phyloP scores from a whole-genome alignment of 2,329 filamentous ascomycete genomes.

The Bipolaris oryzae region DNA sequence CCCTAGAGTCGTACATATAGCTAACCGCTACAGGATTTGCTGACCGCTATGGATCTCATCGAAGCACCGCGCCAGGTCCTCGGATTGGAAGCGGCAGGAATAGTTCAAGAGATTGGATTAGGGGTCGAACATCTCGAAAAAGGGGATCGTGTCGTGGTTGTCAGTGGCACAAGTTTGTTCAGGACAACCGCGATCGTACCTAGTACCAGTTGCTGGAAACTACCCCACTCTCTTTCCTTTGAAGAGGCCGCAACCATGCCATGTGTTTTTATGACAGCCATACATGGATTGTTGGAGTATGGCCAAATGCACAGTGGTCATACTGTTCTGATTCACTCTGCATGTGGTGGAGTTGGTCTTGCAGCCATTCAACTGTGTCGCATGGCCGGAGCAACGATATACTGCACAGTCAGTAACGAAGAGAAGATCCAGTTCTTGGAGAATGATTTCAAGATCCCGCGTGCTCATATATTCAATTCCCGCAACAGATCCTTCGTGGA shows the following conservation, averaged over 20 bases:
- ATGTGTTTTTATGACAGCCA: no score
- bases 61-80: neutral
- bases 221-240: no score
- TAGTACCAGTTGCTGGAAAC: neutral
- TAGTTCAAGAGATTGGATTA: neutral
- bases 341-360: constrained; percentile 26
- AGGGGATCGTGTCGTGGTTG: neutral
- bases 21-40: neutral
- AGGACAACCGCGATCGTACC: neutral
- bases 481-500: constrained; percentile 14
- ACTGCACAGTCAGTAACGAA: constrained; percentile 25
- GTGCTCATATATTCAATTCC: constrained; percentile 43
- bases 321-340: constrained; percentile 29
- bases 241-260: no score
- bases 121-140: neutral
- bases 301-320: neutral
- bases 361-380: constrained; percentile 26
- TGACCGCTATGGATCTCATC: neutral
- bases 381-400: constrained; percentile 23
- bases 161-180: neutral
- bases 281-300: no score
- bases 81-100: neutral
- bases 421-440: constrained; percentile 27
- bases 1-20: neutral
- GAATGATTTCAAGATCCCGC: constrained; percentile 23